Evolutionary conservation across 176 grass and related monocot genomes (phyloP).

Genomic region (Oryza meridionalis): DNA sequence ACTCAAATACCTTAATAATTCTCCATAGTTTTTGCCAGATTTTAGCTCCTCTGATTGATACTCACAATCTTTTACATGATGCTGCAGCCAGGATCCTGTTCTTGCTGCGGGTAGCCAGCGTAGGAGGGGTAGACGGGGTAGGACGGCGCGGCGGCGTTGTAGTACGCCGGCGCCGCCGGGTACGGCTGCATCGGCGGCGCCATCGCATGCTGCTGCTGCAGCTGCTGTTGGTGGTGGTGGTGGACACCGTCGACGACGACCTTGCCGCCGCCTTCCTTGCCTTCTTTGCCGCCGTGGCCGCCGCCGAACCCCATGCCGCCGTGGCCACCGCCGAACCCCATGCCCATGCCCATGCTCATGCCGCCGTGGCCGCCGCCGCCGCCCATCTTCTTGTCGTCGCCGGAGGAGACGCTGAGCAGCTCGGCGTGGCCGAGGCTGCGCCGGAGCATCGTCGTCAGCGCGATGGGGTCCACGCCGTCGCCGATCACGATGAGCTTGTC

Average conservation of each 20-base stretch:
- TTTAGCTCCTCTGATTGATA: not conserved
- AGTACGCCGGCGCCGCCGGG: constrained; percentile 19
- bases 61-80: constrained; percentile 39
- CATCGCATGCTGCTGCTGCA: not conserved
- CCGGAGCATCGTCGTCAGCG: constrained; percentile 57
- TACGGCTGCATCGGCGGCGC: not conserved
- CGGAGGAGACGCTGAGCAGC: constrained; percentile 58
- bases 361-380: no score
- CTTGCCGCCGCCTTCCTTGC: constrained; percentile 17
- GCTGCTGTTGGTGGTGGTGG: no score
- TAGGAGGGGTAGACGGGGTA: constrained; percentile 49
- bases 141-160: constrained; percentile 42
- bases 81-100: constrained; percentile 54
- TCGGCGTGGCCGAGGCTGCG: constrained; percentile 63
- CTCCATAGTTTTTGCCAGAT: not conserved
- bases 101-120: constrained; percentile 35
- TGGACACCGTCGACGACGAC: not conserved
- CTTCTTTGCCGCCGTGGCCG: constrained; percentile 15
- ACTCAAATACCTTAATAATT: not conserved
- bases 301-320: constrained; percentile 25
- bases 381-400: constrained; percentile 54
- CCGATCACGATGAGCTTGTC: constrained; percentile 60
- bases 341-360: not conserved
- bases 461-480: constrained; percentile 56
- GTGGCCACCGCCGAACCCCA: constrained; percentile 16